Evolutionary conservation across 2,329 filamentous ascomycete genomes (phyloP).

Genomic region (Podosphaera fusca): DNA sequence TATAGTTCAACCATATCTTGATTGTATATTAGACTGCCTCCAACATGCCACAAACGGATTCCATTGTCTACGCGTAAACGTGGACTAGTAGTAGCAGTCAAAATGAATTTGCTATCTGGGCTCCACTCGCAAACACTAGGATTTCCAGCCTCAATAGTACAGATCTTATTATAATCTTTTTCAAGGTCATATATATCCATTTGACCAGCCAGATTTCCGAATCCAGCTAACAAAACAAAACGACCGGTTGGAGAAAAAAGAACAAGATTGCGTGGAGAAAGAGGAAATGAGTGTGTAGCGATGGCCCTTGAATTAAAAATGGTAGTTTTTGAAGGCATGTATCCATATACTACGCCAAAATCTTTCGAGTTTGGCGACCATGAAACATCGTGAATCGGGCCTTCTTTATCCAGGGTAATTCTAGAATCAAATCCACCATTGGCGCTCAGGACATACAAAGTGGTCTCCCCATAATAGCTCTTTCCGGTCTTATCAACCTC

Average conservation of each 20-base stretch:
- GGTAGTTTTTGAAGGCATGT: constrained; percentile 97
- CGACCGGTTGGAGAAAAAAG: constrained; percentile 82
- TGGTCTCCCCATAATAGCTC: constrained; percentile 98
- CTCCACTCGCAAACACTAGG: constrained; percentile 95
- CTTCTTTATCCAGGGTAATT: constrained; percentile 83
- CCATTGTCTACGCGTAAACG: constrained; percentile 92
- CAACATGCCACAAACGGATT: constrained; percentile 82
- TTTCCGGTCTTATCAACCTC: constrained; percentile 97
- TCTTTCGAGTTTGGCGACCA: constrained; percentile 97
- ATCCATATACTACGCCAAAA: constrained; percentile 93
- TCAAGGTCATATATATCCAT: constrained; percentile 95
- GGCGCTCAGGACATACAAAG: constrained; percentile 79
- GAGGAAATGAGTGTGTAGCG: constrained; percentile 61
- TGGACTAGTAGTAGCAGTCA: constrained; percentile 94
- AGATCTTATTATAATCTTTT: constrained; percentile 80
- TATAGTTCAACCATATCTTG: constrained; percentile 91
- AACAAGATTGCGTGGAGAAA: constrained; percentile 83
- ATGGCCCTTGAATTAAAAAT: constrained; percentile 86
- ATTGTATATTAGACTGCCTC: constrained; percentile 76
- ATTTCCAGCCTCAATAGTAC: constrained; percentile 86
- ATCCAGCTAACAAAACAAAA: constrained; percentile 83
- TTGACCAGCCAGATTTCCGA: constrained; percentile 90
- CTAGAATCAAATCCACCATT: constrained; percentile 83
- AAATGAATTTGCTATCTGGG: constrained; percentile 79
- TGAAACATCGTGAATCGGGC: constrained; percentile 91